Evolutionary conservation across 176 grass and related monocot species (phyloP).

Genomic region (Miscanthus lutarioriparius): DNA sequence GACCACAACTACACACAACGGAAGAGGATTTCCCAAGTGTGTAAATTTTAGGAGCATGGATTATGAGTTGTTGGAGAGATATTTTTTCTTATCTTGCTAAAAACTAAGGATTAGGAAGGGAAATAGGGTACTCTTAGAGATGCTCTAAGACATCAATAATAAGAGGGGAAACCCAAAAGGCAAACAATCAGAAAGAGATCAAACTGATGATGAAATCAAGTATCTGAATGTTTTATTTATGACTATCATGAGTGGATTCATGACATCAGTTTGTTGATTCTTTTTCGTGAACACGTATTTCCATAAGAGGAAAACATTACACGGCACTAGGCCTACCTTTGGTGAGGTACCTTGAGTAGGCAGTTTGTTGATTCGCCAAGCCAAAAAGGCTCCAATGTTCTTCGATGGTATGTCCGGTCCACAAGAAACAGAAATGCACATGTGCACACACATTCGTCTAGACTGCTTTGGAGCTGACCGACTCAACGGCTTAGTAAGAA

Average conservation of each 20-base stretch:
- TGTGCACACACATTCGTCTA: neutral
- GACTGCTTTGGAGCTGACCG: neutral
- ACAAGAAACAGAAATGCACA: constrained; percentile 9
- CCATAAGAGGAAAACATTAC: no score
- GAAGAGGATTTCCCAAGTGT: no score
- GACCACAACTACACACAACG: no score
- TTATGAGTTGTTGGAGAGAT: no score
- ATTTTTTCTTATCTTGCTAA: no score
- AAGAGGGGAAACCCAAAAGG: neutral
- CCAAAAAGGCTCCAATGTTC: neutral
- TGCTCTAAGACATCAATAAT: neutral
- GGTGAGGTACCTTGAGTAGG: no score
- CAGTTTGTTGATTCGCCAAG: neutral
- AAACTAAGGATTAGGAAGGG: no score
- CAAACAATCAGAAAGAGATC: neutral
- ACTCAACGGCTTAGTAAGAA: neutral
- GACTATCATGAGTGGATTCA: neutral
- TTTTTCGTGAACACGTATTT: no score
- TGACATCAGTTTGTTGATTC: neutral
- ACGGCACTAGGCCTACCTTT: no score
- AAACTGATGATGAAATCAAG: neutral
- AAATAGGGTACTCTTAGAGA: no score
- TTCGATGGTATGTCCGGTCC: neutral
- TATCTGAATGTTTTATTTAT: neutral
- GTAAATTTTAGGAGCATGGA: no score